A percentile compares a stretch with the other conserved stretches of the same genome.
phyloP scores from a whole-genome alignment of 768 basidiomycete species.

The Amanita muscaria region DNA sequence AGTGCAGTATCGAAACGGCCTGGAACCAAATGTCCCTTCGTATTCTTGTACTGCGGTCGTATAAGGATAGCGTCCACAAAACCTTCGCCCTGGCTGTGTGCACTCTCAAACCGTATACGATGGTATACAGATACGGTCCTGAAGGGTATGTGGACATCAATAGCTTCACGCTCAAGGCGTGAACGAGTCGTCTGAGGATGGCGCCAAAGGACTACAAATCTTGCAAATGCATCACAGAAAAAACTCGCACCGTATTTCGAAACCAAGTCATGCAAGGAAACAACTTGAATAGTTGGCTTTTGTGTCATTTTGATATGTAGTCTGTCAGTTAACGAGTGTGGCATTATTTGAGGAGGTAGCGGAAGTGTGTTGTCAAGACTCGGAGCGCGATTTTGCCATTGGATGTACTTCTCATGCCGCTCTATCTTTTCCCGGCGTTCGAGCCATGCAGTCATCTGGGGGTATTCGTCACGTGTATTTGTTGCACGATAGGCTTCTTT shows the following conservation, averaged over 20 bases:
- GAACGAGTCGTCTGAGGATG: background rate
- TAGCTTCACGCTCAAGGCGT: background rate
- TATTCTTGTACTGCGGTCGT: background rate
- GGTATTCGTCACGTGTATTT: background rate
- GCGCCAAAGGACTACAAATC: background rate
- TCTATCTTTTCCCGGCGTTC: background rate
- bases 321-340: background rate
- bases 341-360: too few relatives aligned
- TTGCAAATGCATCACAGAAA: constrained; percentile 5
- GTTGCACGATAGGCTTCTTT: background rate
- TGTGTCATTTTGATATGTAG: background rate
- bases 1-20: background rate
- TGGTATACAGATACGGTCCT: background rate
- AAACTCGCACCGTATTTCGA: background rate
- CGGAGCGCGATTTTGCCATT: too few relatives aligned
- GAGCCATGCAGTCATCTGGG: background rate
- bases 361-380: too few relatives aligned
- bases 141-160: background rate
- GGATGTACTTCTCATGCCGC: background rate
- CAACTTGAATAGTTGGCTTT: background rate
- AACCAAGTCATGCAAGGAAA: background rate
- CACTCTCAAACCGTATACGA: background rate
- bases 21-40: background rate
- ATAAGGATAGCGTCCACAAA: background rate
- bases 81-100: background rate